These are phyloP conservation scores for Erythrophleum ivorense DNA, from an alignment of 331 rosid species.

Conservation along the genomic window DNA sequence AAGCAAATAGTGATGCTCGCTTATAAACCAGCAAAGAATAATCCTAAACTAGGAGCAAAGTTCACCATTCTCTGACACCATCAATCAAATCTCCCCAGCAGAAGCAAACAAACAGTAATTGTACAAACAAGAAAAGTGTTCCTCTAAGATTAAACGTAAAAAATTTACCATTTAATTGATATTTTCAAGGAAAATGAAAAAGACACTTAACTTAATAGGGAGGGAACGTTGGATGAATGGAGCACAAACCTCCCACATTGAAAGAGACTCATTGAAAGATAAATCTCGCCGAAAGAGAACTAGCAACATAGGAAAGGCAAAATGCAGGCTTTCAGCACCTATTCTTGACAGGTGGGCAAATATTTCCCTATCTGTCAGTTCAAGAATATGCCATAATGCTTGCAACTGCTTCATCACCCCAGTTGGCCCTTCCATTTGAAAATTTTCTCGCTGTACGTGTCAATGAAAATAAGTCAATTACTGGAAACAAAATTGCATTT, in stretches of 20 bases:
- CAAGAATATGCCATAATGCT: constrained; percentile 83
- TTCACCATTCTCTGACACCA: constrained; percentile 10
- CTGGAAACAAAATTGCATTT: constrained; percentile 32
- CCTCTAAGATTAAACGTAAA: constrained; percentile 22
- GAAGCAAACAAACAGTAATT: background rate
- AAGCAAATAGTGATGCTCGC: constrained; percentile 29
- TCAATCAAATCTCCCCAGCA: constrained; percentile 20
- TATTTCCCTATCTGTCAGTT: constrained; percentile 78
- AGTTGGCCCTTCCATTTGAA: constrained; percentile 95
- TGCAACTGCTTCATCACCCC: constrained; percentile 92
- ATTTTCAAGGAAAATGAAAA: background rate
- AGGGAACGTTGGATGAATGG: background rate
- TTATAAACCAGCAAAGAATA: constrained; percentile 27
- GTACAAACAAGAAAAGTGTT: background rate
- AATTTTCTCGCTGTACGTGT: constrained; percentile 76
- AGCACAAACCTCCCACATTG: constrained; percentile 95
- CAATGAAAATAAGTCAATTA: constrained; percentile 45
- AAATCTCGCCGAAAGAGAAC: constrained; percentile 95
- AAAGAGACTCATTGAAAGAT: constrained; percentile 90
- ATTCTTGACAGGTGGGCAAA: constrained; percentile 79
- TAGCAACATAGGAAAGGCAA: constrained; percentile 93
- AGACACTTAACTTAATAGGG: background rate
- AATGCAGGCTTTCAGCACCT: constrained; percentile 98
- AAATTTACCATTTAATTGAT: background rate
- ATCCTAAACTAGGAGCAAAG: constrained; percentile 24